Base-by-base conservation (phyloP, 225 moss, liverwort and hornwort genomes). In the Bryum argenteum region DNA sequence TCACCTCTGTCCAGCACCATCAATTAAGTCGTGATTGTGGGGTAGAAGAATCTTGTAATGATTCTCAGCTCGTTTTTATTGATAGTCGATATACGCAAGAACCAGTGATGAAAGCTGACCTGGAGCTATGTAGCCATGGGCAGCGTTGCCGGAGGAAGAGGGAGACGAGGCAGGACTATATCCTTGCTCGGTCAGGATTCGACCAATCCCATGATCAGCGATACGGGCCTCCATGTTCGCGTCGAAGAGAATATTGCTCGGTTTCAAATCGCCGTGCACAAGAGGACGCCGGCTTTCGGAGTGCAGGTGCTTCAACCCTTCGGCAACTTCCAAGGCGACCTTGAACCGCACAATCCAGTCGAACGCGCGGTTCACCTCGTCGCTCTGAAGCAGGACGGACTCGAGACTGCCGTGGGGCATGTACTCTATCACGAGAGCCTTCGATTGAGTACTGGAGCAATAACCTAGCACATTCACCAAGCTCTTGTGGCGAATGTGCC, bases 391-490 rank as follows among this genome's bases (percentile, higher is more conserved):
- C 53, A 87, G 14, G 15, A 87, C n/a, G 1, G 67, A 18, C 42
- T 81, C 73, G 40, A 87, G 47, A 70, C 62, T 83, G 12, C 87
- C 87, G 19, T 78, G 62, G 3, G 83, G 81, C 87, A 87, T 87
- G 76, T 83, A 83, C 63, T 87, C 87, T 8, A 87, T 8, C 22
- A 87, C 78, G 10, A 87, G 73, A 0, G 87, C 70, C 28, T 74
- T 83, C 11, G 66, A n/a, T 19, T 81, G 78, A 0, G 72, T 13
- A 33, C 43, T 83, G 11, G 80, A 62, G 54, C 81, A 83, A 10
- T 83, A 83, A 10, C 83, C 87, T 56, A 87, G 45, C 15, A 87
- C 78, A 60, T 83, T 83, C 18, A 87, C 83, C 76, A 87, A 78
- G 54, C 67, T 76, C 45, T 73, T 78, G n/a, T 87, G 87, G 16